These are phyloP conservation scores for Coemansia sp. DNA, from an alignment of 192 early-diverging fungal genomes.

Conservation along the genomic window DNA sequence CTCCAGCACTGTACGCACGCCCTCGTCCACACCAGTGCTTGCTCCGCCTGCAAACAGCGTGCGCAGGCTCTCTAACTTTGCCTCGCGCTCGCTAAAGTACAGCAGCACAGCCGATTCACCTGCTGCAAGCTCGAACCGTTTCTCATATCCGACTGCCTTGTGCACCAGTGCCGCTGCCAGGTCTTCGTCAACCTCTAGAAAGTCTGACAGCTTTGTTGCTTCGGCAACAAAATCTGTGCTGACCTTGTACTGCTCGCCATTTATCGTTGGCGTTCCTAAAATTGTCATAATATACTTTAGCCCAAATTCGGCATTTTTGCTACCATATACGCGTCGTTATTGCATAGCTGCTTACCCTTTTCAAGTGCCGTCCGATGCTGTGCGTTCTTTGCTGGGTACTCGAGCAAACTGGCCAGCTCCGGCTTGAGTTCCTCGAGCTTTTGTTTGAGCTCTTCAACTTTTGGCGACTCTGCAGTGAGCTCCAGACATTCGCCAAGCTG, in stretches of 20 bases:
- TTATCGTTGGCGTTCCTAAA: constrained; percentile 54
- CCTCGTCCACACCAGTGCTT: constrained; percentile 41
- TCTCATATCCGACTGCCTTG: constrained; percentile 51
- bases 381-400: constrained; percentile 38
- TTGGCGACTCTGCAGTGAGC: constrained; percentile 30
- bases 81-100: constrained; percentile 65
- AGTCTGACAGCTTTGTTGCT: constrained; percentile 70
- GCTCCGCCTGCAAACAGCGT: constrained; percentile 56
- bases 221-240: constrained; percentile 68
- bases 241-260: constrained; percentile 58
- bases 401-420: constrained; percentile 42
- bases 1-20: constrained; percentile 50
- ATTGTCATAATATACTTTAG: neutral
- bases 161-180: constrained; percentile 66
- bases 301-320: neutral
- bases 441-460: constrained; percentile 37
- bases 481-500: constrained; percentile 39
- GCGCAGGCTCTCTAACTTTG: constrained; percentile 56
- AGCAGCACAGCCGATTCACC: constrained; percentile 65
- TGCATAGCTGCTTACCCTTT: constrained; percentile 23
- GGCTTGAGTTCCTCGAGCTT: constrained; percentile 40
- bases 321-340: neutral
- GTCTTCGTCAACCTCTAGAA: constrained; percentile 76
- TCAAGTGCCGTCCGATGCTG: constrained; percentile 44
- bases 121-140: constrained; percentile 58